Evolutionary conservation across 2,329 filamentous ascomycete genomes (phyloP), one percentile per base, ranked within the genome.

Genomic region (Aureobasidium melanogenum): DNA sequence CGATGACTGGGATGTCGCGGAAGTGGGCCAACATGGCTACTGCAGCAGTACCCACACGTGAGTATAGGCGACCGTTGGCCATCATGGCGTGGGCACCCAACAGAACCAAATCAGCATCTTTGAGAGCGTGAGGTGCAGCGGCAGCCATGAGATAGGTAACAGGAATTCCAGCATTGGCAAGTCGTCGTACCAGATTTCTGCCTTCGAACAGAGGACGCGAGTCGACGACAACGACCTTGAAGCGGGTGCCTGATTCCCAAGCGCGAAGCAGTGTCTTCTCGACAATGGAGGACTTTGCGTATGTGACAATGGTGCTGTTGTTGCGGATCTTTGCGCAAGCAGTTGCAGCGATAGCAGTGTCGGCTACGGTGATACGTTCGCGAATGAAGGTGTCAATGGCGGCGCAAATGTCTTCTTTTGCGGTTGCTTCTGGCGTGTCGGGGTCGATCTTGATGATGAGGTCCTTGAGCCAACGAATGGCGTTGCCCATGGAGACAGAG

Each of bases 401-500:
- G 51, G 88, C 84, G 70, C 87, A 85, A 14, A 99, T 82, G 28
- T 85, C 79, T 61, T 86, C 82, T 76, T 96, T 97, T 28, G 92
- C 92, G 51, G 89, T 85, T 22, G 84, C 77, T 71, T 99, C 93
- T 32, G 89, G 85, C 1, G 88, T 84, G 67, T 92, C 88, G 43
- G 93, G 91, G 69, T 97, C 91, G 62, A 97, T 87, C 67, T 91
- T 91, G 69, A 90, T 88, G 71, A 99, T 93, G 69, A 91, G 85
- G 51, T 96, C 84, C 79, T 99, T 99, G 54, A 99, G 82, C 81
- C 91, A 93, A 60, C 94, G 85, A 71, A 99, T 96, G 38, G 91
- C 91, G 73, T 97, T 99, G 63, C 94, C 94, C 87, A 97, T 96
- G 64, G 90, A 91, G 75, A 96, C 94, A 66, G 90, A 95, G 76